Percentiles rank a stretch among this genome's conserved stretches.
These are phyloP conservation scores for Isabelozyma heimii DNA, from an alignment of 805 yeast genomes.

Conservation along the genomic window DNA sequence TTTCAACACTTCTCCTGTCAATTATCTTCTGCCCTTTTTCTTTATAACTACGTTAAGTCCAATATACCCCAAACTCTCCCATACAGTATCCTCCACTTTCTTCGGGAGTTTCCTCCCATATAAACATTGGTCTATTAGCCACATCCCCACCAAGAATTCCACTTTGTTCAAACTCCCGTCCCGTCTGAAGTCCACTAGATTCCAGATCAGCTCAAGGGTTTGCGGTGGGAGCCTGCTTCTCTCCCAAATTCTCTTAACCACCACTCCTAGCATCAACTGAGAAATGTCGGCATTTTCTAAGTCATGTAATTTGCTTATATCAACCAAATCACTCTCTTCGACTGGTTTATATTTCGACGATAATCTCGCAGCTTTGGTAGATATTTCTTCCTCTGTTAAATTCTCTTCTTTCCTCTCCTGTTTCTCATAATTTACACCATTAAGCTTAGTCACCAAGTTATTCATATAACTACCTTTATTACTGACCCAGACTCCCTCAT, in stretches of 20 bases:
- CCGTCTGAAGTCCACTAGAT: slow-evolving; percentile 59
- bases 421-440: slow-evolving; percentile 25
- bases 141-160: slow-evolving; percentile 93
- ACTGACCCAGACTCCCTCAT: slow-evolving; percentile 93
- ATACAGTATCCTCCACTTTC: slow-evolving; percentile 61
- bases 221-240: slow-evolving; percentile 71
- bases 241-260: slow-evolving; percentile 78
- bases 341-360: slow-evolving; percentile 23
- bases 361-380: slow-evolving; percentile 31
- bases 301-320: slow-evolving; percentile 27
- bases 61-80: slow-evolving; percentile 70
- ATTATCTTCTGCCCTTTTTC: slow-evolving; percentile 24
- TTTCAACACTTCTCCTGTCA: neutral
- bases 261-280: slow-evolving; percentile 51
- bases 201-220: slow-evolving; percentile 59
- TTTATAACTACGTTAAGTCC: slow-evolving; percentile 40
- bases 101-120: slow-evolving; percentile 90
- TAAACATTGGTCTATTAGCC: slow-evolving; percentile 94
- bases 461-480: slow-evolving; percentile 68
- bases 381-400: slow-evolving; percentile 13
- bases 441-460: slow-evolving; percentile 25
- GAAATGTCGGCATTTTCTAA: slow-evolving; percentile 21
- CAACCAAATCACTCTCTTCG: slow-evolving; percentile 16
- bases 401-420: slow-evolving; percentile 2
- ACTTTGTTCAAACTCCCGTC: slow-evolving; percentile 78